Evolutionary conservation across 257 asterid species (phyloP).

Genomic region (Solanum dulcamara): DNA sequence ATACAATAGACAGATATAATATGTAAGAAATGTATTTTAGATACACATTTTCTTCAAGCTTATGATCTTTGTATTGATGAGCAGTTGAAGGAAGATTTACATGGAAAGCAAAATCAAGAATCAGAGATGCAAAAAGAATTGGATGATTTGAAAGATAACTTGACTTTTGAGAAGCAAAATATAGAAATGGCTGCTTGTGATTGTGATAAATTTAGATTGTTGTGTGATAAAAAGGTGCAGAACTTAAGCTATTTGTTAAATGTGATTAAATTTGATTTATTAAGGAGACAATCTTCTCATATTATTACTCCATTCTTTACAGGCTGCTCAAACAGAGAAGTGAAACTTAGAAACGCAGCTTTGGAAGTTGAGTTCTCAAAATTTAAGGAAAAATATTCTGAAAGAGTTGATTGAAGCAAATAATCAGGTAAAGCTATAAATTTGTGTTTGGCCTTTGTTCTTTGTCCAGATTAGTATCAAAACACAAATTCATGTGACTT

Average conservation of each 20-base stretch:
- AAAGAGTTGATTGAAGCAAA: constrained; percentile 56
- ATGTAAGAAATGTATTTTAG: not conserved
- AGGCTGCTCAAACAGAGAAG: constrained; percentile 67
- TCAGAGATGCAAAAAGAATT: constrained; percentile 39
- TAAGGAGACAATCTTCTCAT: not conserved
- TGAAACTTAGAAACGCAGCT: constrained; percentile 45
- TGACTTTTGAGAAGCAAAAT: constrained; percentile 38
- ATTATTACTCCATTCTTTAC: constrained; percentile 7
- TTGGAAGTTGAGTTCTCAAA: constrained; percentile 46
- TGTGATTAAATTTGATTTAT: not conserved
- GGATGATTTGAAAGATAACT: too few species aligned
- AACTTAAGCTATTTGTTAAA: too few species aligned
- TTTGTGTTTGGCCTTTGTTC: not conserved
- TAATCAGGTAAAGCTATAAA: constrained; percentile 38
- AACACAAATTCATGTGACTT: not conserved
- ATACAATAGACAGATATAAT: not conserved
- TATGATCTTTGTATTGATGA: constrained; percentile 4
- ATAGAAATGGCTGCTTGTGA: too few species aligned
- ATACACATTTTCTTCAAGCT: not conserved
- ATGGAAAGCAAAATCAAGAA: constrained; percentile 54
- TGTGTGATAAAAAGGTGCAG: too few species aligned
- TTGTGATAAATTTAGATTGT: too few species aligned
- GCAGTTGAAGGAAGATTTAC: constrained; percentile 65
- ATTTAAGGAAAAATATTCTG: constrained; percentile 43
- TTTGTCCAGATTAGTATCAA: not conserved